Conservation (phyloP, 345 rosid species). For the Boechera divaricarpa region DNA sequence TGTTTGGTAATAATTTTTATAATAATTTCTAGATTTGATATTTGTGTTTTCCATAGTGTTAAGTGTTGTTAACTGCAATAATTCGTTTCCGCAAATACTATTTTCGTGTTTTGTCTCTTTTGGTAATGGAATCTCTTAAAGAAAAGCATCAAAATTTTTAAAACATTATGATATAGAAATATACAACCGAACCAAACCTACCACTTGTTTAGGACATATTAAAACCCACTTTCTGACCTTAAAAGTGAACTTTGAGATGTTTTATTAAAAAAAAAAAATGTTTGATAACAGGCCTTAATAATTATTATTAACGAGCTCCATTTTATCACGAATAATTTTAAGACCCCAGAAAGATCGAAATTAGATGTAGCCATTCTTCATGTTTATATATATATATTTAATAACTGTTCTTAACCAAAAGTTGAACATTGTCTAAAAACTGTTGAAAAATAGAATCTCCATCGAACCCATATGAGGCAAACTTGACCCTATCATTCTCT, state of each 20-base stretch:
- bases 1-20: too few species aligned
- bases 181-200: conserved; percentile 14
- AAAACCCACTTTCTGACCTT: not conserved
- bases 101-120: not conserved
- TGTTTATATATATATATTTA: not conserved
- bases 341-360: not conserved
- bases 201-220: conserved; percentile 11
- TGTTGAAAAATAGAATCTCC: conserved; percentile 28
- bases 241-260: not conserved
- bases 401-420: too few species aligned
- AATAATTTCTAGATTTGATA: too few species aligned
- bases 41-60: not conserved
- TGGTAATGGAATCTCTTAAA: not conserved
- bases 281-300: too few species aligned
- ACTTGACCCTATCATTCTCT: conserved; percentile 28
- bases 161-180: not conserved
- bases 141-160: not conserved
- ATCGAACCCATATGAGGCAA: conserved; percentile 7
- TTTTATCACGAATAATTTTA: not conserved
- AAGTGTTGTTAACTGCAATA: not conserved
- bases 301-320: too few species aligned
- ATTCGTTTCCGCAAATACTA: not conserved
- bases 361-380: not conserved
- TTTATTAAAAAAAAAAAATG: too few species aligned
- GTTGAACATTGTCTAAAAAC: conserved; percentile 21